Conservation (phyloP, 768 basidiomycete genomes). For the Panellus pusillus region DNA sequence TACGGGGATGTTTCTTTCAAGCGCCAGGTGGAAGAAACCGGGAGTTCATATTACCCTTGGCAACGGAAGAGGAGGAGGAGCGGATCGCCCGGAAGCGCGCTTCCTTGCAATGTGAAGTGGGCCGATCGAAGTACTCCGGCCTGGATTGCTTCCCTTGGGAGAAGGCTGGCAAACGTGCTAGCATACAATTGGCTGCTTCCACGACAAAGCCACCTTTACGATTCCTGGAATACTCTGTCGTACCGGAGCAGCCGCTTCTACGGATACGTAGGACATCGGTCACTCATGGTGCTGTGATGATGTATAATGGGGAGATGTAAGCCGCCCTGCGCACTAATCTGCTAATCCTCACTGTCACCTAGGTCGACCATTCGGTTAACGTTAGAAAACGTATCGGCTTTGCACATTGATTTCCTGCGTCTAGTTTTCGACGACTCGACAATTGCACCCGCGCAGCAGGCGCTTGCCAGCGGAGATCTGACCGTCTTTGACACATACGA, state of each 20-base stretch:
- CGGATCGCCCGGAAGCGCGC: conserved; percentile 56
- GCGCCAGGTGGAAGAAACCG: conserved; percentile 68
- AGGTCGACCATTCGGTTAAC: conserved; percentile 86
- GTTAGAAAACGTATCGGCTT: conserved; percentile 83
- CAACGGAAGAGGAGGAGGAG: conserved; percentile 70
- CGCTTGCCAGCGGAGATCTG: conserved; percentile 77
- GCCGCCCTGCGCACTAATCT: conserved; percentile 24
- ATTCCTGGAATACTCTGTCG: conserved; percentile 81
- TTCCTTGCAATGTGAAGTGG: conserved; percentile 61
- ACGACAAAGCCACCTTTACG: conserved; percentile 32
- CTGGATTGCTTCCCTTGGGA: conserved; percentile 70
- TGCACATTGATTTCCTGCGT: conserved; percentile 83
- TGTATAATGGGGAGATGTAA: conserved; percentile 92
- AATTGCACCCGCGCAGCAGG: conserved; percentile 69
- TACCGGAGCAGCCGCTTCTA: conserved; percentile 85
- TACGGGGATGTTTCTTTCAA: conserved; percentile 81
- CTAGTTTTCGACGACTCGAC: conserved; percentile 92
- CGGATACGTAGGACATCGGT: conserved; percentile 86
- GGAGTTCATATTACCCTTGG: conserved; percentile 76
- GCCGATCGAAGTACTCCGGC: conserved; percentile 72
- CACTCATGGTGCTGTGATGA: conserved; percentile 91
- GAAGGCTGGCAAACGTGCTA: conserved; percentile 43
- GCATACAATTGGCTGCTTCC: conserved; percentile 10
- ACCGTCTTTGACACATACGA: conserved; percentile 88
- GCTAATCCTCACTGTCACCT: conserved; percentile 14